Percentiles rank a stretch among this genome's conserved stretches.
phyloP scores from a whole-genome alignment of 1,284 basidiomycete species.

The Coniferiporia sulphurascens region DNA sequence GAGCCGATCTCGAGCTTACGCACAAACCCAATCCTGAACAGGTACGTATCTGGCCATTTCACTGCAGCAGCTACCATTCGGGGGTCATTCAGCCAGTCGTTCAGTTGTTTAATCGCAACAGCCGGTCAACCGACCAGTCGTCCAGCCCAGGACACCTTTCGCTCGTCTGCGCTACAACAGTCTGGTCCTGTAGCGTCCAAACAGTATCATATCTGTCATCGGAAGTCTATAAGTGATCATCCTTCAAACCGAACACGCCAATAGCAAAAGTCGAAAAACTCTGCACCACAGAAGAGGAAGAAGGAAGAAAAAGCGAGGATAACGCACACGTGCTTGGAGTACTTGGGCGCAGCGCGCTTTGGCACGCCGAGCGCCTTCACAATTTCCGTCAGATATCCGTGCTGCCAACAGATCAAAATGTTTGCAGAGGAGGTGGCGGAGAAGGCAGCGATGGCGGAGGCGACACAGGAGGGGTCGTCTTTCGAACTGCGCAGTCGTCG shows the following conservation, averaged over 20 bases:
- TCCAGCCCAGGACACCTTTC: slow-evolving; percentile 24
- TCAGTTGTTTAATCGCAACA: too few relatives aligned
- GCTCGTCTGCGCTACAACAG: slow-evolving; percentile 21
- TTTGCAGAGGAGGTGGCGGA: slow-evolving; percentile 17
- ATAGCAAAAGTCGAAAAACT: too few relatives aligned
- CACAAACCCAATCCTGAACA: too few relatives aligned
- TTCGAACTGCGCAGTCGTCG: slow-evolving; percentile 20
- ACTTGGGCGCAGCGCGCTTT: slow-evolving; percentile 8
- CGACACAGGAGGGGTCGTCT: slow-evolving; percentile 27
- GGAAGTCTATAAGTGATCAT: too few relatives aligned
- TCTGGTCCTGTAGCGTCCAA: slow-evolving; percentile 21
- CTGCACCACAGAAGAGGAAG: too few relatives aligned
- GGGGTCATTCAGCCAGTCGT: too few relatives aligned
- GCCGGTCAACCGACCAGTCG: background rate
- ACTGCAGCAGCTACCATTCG: too few relatives aligned
- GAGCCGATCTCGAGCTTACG: too few relatives aligned
- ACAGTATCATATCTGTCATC: slow-evolving; percentile 20
- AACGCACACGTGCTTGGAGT: slow-evolving; percentile 23
- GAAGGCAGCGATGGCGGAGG: slow-evolving; percentile 22
- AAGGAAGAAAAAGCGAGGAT: background rate
- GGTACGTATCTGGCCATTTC: too few relatives aligned
- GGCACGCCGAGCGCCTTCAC: slow-evolving; percentile 24
- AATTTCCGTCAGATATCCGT: slow-evolving; percentile 23
- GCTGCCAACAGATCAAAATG: slow-evolving; percentile 25
- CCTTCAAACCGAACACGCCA: too few relatives aligned